A percentile compares a stretch with the other conserved stretches of the same genome.
These are phyloP conservation scores for Helichrysum umbraculigerum DNA, from an alignment of 129 eudicot genomes.

Conservation along the genomic window DNA sequence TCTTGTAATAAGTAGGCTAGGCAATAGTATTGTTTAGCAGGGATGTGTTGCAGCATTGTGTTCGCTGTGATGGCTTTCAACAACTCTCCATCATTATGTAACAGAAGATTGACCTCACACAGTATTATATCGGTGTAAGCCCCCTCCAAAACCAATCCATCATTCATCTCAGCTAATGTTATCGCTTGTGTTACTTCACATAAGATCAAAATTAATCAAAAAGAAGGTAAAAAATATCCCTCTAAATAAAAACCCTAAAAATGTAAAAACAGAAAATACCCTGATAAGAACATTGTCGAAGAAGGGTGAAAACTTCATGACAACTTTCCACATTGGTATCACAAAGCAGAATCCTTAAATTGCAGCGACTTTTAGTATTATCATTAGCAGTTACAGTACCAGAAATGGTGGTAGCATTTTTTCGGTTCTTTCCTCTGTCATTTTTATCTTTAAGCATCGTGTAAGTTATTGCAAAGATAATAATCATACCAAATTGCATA, in stretches of 20 bases:
- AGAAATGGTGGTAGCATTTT: not conserved
- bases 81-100: not conserved
- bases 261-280: not conserved
- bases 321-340: conserved; percentile 6
- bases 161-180: conserved; percentile 2
- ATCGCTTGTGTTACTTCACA: not conserved
- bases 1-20: not conserved
- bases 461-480: not conserved
- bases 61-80: not conserved
- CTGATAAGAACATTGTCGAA: not conserved
- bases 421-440: not conserved
- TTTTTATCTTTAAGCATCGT: not conserved
- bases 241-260: not conserved
- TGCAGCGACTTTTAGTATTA: not conserved
- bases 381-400: not conserved
- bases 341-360: conserved; percentile 9
- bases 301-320: not conserved
- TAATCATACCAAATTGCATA: not conserved
- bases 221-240: not conserved
- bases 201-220: not conserved
- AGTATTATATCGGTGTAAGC: not conserved
- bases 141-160: not conserved
- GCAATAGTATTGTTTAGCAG: not conserved
- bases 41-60: not conserved
- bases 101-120: not conserved